Conservation (phyloP, 2,329 filamentous ascomycete genomes). For the Arthroderma sp. region DNA sequence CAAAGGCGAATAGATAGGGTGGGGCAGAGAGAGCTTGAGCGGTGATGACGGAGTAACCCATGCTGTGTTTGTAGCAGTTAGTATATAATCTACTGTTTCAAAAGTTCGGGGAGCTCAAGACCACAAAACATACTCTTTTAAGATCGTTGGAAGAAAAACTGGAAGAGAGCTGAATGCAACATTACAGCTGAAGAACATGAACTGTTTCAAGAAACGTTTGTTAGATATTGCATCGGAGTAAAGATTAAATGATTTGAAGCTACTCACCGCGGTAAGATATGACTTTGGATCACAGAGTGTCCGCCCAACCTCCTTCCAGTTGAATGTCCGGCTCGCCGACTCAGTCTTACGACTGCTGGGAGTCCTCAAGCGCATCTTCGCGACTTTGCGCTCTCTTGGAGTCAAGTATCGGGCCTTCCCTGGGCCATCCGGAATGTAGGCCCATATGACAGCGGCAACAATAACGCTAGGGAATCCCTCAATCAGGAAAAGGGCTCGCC, state of each 20-base stretch:
- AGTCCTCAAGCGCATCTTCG: slow-evolving; percentile 51
- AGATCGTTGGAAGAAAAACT: slow-evolving; percentile 73
- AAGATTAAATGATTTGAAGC: background rate
- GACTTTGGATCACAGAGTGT: slow-evolving; percentile 53
- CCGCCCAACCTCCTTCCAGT: slow-evolving; percentile 44
- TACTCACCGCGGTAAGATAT: slow-evolving; percentile 54
- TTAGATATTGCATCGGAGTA: background rate
- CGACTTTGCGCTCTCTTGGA: slow-evolving; percentile 53
- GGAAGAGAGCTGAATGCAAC: slow-evolving; percentile 79
- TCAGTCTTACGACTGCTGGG: slow-evolving; percentile 32
- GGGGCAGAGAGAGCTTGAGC: slow-evolving; percentile 71
- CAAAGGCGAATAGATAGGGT: slow-evolving; percentile 65
- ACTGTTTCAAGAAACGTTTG: slow-evolving; percentile 14
- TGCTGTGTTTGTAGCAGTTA: slow-evolving; percentile 22
- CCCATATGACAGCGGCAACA: slow-evolving; percentile 60
- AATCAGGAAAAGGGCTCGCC: slow-evolving; percentile 72
- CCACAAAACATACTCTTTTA: slow-evolving; percentile 38
- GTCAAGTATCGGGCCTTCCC: slow-evolving; percentile 51
- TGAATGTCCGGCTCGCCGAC: slow-evolving; percentile 27
- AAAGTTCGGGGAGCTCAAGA: background rate
- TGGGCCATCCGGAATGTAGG: slow-evolving; percentile 63
- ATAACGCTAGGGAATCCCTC: slow-evolving; percentile 77
- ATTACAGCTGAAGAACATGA: slow-evolving; percentile 80
- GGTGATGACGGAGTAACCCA: slow-evolving; percentile 56
- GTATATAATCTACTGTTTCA: slow-evolving; percentile 8